Evolutionary conservation across 2,329 filamentous ascomycete genomes (phyloP), one percentile per base, ranked within the genome.

Genomic region (Grosmannia serpens): DNA sequence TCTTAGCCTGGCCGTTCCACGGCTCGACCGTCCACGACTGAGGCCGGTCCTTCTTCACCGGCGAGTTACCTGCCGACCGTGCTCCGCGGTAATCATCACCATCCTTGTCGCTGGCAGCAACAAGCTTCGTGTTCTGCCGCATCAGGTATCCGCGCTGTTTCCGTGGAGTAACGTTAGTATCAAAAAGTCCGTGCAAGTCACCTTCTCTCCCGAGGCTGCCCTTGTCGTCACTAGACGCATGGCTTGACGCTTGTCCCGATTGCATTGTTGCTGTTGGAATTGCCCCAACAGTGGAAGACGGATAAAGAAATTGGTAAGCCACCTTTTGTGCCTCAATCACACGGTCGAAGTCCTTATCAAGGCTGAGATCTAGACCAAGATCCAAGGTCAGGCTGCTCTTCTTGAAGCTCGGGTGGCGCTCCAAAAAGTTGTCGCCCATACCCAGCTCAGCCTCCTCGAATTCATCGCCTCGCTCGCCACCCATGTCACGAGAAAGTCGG

Each of bases 241-340:
- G 58, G 56, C 66, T 63, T 70, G 76, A 77, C 74, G 68, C 74
- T 79, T 77, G 77, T 77, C 75, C 74, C 63, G 58, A 64, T 64
- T 41, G 66, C 20, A 49, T 62, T 57, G 57, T 63, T 57, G 38
- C 44, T 29, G 29, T 13, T 8, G 24, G 17, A 20, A 31, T 33
- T 33, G 31, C 31, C 10, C 10, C 31, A 33, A 10, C 31, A 33
- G 41, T 50, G 11, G 15, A 49, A 17, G n/a, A 62, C 61, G 53
- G 31, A 55, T 58, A 35, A 66, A 68, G 56, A 60, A 67, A 67
- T 66, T 70, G 64, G 65, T 80, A 82, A 75, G 77, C 77, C 80
- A 96, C 91, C 91, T 97, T 97, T 87, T 96, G 91, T 70, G 86
- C 82, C 75, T 96, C 91, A 67, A 97, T 95, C 58, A 97, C 89